A percentile compares a stretch with the other conserved stretches of the same genome.
These are phyloP conservation scores for Aspergillus melleus DNA, from an alignment of 2,329 filamentous ascomycete genomes.

Conservation along the genomic window DNA sequence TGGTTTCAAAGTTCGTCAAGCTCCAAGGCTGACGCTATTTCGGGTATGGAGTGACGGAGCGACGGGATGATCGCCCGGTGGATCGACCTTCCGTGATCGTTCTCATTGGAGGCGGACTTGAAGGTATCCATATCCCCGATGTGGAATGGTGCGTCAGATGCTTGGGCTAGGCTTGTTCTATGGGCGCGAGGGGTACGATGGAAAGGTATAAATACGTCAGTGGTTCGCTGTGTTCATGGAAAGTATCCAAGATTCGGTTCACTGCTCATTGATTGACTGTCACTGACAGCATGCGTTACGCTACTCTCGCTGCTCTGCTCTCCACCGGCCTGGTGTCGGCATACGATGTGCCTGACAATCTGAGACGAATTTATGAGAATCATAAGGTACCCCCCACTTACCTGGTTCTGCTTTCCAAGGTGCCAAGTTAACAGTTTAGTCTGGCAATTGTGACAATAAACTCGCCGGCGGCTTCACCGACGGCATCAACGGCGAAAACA, in stretches of 20 bases:
- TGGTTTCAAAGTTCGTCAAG: no score
- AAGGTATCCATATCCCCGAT: not conserved
- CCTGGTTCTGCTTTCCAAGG: not conserved
- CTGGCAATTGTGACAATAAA: slow-evolving; percentile 19
- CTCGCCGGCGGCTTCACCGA: slow-evolving; percentile 23
- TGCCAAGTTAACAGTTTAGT: not conserved
- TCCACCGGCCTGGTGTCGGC: not conserved
- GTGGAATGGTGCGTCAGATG: not conserved
- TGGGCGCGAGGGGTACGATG: not conserved
- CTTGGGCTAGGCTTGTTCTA: not conserved
- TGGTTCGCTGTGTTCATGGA: not conserved
- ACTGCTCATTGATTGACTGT: not conserved
- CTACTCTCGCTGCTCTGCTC: not conserved
- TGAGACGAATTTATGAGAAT: slow-evolving; percentile 20
- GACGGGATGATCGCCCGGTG: not conserved
- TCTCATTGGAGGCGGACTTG: not conserved
- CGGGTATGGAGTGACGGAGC: no score
- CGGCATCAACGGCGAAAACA: slow-evolving; percentile 10
- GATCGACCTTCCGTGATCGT: not conserved
- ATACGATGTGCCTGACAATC: slow-evolving; percentile 18
- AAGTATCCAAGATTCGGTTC: no score
- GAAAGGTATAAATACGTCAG: not conserved
- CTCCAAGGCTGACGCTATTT: no score
- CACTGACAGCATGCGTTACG: not conserved
- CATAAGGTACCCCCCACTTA: slow-evolving; percentile 14